Conservation (phyloP, 1,284 basidiomycete species). For the Pyrrhoderma noxium region DNA sequence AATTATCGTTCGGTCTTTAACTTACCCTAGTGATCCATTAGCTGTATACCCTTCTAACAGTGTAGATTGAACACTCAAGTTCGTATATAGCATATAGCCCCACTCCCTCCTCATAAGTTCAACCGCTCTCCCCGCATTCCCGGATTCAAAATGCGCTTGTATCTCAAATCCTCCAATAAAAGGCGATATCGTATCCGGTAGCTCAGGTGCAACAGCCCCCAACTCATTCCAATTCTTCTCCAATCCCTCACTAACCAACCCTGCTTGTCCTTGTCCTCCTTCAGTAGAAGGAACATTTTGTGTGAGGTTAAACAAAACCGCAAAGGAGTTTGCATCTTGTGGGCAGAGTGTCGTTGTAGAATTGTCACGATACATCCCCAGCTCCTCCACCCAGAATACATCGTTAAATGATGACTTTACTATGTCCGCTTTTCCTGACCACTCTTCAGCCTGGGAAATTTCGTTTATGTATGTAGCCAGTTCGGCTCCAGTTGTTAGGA, state of each 20-base stretch:
- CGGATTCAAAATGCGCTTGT: slow-evolving; percentile 42
- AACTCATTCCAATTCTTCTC: slow-evolving; percentile 42
- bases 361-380: slow-evolving; percentile 43
- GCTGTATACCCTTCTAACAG: slow-evolving; percentile 45
- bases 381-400: slow-evolving; percentile 36
- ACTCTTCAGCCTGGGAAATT: slow-evolving; percentile 27
- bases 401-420: slow-evolving; percentile 38
- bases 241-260: slow-evolving; percentile 36
- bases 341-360: slow-evolving; percentile 35
- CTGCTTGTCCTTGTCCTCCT: slow-evolving; percentile 33
- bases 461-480: slow-evolving; percentile 38
- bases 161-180: slow-evolving; percentile 47
- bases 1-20: background rate
- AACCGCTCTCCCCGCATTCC: slow-evolving; percentile 40
- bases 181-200: slow-evolving; percentile 45
- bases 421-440: slow-evolving; percentile 35
- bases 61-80: slow-evolving; percentile 43
- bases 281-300: slow-evolving; percentile 28
- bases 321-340: slow-evolving; percentile 46
- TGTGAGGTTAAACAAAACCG: slow-evolving; percentile 44
- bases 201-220: slow-evolving; percentile 41
- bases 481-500: slow-evolving; percentile 40
- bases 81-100: slow-evolving; percentile 50
- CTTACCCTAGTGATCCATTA: slow-evolving; percentile 42
- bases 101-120: slow-evolving; percentile 42